Evolutionary conservation across 2,329 filamentous ascomycete genomes (phyloP), one percentile per base, ranked within the genome.

Genomic region (Stenocarpella maydis): DNA sequence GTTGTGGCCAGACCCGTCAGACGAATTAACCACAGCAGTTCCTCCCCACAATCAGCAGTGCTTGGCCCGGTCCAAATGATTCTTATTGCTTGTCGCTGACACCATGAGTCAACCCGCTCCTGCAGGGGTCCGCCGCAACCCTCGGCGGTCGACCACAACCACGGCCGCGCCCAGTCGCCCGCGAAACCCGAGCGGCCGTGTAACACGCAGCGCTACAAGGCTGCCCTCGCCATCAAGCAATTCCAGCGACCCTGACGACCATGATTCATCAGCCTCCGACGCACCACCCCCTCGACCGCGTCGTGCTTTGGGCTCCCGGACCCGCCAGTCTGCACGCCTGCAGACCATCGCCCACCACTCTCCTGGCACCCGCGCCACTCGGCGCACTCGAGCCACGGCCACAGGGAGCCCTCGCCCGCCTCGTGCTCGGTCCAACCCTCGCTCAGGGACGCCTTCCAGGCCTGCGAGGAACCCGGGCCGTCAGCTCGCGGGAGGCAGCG

Each of bases 41-140:
- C 41, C 58, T 37, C 43, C 43, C 39, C 55, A 60, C 39, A 45
- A 45, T 31, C 55, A 17, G 45, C 24, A 45, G 37, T 45, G 55
- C 55, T 43, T 45, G 26, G 55, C 26, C 26, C 14, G 58, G 28
- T 37, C 58, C 58, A 49, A 63, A 63, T 63, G 58, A 12, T 67
- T 49, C 31, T 47, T 24, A 37, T 24, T 28, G 21, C 43, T 60
- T 61, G 37, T 54, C 58, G 52, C 47, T 67, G 65, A 68, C 66
- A 65, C 52, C 49, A 71, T 71, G 69, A 71, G 47, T 65, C 66
- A 69, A 68, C 21, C 68, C 54, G 65, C 17, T 37, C 39, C 53
- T 70, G 65, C 65, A 68, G 69, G 69, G 69, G 65, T 70, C 45
- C 69, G 69, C 50, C 69, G 69, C 37, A 69, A 71, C 53, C 69